phyloP scores from a whole-genome alignment of 2,329 filamentous ascomycete genomes.

The Scedosporium aurantiacum region DNA sequence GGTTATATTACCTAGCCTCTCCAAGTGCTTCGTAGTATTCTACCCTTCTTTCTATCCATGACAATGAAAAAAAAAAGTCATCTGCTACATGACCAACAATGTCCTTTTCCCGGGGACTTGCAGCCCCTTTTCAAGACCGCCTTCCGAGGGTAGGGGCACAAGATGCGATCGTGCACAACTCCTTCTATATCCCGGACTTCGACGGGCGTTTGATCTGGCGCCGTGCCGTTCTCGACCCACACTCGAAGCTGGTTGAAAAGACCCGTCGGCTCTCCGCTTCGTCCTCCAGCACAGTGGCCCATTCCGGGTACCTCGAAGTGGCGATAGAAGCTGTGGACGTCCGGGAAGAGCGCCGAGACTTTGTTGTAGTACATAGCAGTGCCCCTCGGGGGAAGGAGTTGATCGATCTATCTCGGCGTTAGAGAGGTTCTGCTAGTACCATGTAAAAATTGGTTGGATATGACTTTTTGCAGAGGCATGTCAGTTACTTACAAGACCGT shows the following conservation, averaged over 20 bases:
- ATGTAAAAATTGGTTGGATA: too few species aligned
- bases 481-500: conserved; percentile 17
- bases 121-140: not conserved
- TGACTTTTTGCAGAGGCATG: too few species aligned
- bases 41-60: too few species aligned
- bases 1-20: too few species aligned
- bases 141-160: conserved; percentile 3
- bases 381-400: conserved; percentile 20
- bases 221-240: conserved; percentile 24
- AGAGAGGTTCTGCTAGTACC: not conserved
- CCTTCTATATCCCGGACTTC: not conserved
- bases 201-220: not conserved
- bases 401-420: conserved; percentile 18
- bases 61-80: too few species aligned
- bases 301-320: conserved; percentile 41
- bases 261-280: conserved; percentile 21
- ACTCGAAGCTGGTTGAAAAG: conserved; percentile 22
- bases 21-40: too few species aligned
- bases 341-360: conserved; percentile 12
- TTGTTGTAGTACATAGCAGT: conserved; percentile 21
- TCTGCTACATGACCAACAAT: too few species aligned
- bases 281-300: conserved; percentile 30
- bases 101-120: not conserved
- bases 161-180: not conserved
- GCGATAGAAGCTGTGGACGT: conserved; percentile 35